Conservation (phyloP, 768 basidiomycete species). For the Cystofilobasidium capitatum region DNA sequence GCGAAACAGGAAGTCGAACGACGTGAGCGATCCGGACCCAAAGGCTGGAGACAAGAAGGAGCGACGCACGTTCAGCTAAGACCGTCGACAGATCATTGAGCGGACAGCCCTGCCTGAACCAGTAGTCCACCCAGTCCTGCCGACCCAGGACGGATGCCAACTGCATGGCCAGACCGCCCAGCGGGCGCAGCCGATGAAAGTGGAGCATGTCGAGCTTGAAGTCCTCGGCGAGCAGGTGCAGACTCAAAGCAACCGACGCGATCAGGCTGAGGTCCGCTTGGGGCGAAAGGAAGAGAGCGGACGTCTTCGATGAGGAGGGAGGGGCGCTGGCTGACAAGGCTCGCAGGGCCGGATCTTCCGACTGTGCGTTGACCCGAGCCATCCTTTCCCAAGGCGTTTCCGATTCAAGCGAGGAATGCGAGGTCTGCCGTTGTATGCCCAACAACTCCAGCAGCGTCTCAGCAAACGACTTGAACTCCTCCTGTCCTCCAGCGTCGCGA, state of each 20-base stretch:
- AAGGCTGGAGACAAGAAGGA: not conserved
- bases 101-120: slow-evolving; percentile 65
- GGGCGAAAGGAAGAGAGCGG: not conserved
- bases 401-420: slow-evolving; percentile 3
- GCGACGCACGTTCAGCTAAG: slow-evolving; percentile 1
- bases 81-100: not conserved
- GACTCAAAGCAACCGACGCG: slow-evolving; percentile 54
- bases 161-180: slow-evolving; percentile 51
- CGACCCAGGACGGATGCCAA: slow-evolving; percentile 46
- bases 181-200: slow-evolving; percentile 49
- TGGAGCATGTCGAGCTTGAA: slow-evolving; percentile 32
- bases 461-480: slow-evolving; percentile 43
- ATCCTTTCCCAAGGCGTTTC: slow-evolving; percentile 14
- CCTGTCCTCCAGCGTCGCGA: slow-evolving; percentile 42
- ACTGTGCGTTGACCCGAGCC: not conserved
- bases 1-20: not conserved
- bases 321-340: slow-evolving; percentile 18
- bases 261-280: not conserved
- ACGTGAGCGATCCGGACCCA: too few relatives aligned
- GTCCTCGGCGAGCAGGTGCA: slow-evolving; percentile 66
- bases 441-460: slow-evolving; percentile 13
- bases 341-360: slow-evolving; percentile 27
- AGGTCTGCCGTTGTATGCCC: not conserved
- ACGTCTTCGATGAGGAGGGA: not conserved
- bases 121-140: slow-evolving; percentile 85